Base-by-base conservation (phyloP, 441 rosid species). In the Viola pubescens region DNA sequence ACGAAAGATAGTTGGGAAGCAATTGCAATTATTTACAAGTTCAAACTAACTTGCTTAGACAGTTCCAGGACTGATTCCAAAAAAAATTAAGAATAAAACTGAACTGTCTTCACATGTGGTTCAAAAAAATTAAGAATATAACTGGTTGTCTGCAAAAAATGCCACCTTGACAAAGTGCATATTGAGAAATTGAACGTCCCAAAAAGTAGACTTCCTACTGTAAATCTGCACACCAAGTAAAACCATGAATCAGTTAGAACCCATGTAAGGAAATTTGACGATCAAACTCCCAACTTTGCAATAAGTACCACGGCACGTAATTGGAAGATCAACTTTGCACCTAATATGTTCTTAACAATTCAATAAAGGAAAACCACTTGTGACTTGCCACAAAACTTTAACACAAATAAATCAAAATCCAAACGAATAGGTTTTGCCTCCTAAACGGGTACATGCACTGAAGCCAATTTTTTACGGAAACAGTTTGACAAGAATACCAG, bases 121-220 rank as follows among this genome's bases (percentile, higher is more conserved):
- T 64, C 73, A 70, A 70, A 77, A 68, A 59, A 61, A 60, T n/a
- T n/a, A n/a, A n/a, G n/a, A n/a, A n/a, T 67, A 65, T 45, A 66
- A 60, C 67, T 60, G 65, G 56, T 59, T 39, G 60, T 64, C 58
- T 39, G 63, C 75, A 73, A 70, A 77, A 81, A 71, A 65, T 67
- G 70, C 61, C 68, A 54, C 70, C 65, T 66, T 56, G 34, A 45
- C 59, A 13, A 49, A 63, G 34, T 26, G 2, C 34, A 26, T 26
- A 26, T 26, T 26, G 34, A 60, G 54, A 40, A 40, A 1, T 12
- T 4, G 43, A 48, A 59, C 63, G 50, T 46, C 48, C 56, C 42
- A 39, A 54, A 58, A 6, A 54, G 16, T 39, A 56, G 65, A 48
- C 62, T 56, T 47, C 68, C 61, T 40, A 56, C 48, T 6, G 52